phyloP scores from a whole-genome alignment of 169 alveolate genomes.

The Cryptosporidium sp. region DNA sequence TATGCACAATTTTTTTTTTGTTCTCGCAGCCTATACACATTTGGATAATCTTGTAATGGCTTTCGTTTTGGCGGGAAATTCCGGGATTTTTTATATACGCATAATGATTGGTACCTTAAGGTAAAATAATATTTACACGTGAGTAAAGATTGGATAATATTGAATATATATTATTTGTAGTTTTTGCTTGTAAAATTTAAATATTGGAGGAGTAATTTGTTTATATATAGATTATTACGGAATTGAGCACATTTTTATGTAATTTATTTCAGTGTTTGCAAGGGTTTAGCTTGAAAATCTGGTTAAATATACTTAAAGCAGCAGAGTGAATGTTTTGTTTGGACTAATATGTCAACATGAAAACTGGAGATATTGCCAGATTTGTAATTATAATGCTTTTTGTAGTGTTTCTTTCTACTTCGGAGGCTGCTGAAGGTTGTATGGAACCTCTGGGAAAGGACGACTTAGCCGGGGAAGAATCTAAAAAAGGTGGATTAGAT shows the following conservation, averaged over 20 bases:
- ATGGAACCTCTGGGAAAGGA: background rate
- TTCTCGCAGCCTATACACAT: background rate
- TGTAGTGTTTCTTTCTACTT: background rate
- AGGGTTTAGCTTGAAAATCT: background rate
- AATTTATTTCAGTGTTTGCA: background rate
- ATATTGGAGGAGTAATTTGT: too few species aligned
- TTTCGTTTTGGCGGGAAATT: slow-evolving; percentile 11
- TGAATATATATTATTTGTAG: background rate
- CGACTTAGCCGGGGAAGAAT: background rate
- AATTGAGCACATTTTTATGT: background rate
- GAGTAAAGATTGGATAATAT: background rate
- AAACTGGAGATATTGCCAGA: background rate
- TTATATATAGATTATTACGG: too few species aligned
- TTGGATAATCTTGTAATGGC: slow-evolving; percentile 22
- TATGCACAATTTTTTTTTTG: background rate
- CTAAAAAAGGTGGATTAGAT: too few species aligned
- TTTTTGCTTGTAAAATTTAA: too few species aligned
- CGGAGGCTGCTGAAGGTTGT: background rate
- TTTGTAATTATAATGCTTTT: background rate
- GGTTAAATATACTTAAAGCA: background rate
- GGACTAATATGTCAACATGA: slow-evolving; percentile 2
- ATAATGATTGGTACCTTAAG: slow-evolving; percentile 26
- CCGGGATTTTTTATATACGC: slow-evolving; percentile 20
- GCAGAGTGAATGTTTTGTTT: background rate
- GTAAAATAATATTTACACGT: background rate